Base-by-base conservation (phyloP, 1,284 basidiomycete genomes). In the Malassezia sp. region DNA sequence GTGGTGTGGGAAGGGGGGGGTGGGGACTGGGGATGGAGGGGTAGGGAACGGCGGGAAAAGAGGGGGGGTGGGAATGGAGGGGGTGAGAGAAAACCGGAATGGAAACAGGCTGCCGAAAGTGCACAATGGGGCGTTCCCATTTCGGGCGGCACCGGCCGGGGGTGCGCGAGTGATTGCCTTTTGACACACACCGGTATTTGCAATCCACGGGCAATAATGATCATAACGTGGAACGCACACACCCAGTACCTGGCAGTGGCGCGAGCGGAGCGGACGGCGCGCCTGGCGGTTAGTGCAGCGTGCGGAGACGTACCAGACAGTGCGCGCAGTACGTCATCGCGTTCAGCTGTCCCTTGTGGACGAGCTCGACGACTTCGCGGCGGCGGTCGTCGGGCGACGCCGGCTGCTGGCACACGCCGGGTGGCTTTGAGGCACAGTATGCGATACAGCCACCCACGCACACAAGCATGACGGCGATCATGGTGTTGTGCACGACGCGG, bases 121-220 rank as follows among this genome's bases (percentile, higher is more conserved):
- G n/a, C n/a, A n/a, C n/a, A n/a, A n/a, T n/a, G n/a, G n/a, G n/a
- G n/a, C n/a, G n/a, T n/a, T n/a, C n/a, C n/a, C n/a, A n/a, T n/a
- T n/a, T n/a, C n/a, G n/a, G n/a, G n/a, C n/a, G n/a, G n/a, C n/a
- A n/a, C n/a, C n/a, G n/a, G n/a, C n/a, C n/a, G n/a, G n/a, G n/a
- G n/a, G n/a, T n/a, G n/a, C n/a, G n/a, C n/a, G n/a, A n/a, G n/a
- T 14, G 5, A 22, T 37, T n/a, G 24, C 20, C 23, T n/a, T 22
- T 37, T 18, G 10, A 24, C 14, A 37, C 35, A n/a, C 15, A 37
- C 35, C 35, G 70, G 91, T 96, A 72, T 96, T 96, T 84, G 88
- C 93, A n/a, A 96, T 82, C 91, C 91, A 99, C 7, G 93, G 93
- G 63, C 91, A 96, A 66, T 96, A 90, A 26, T 70, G 67, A 38